Evolutionary conservation across 1,139 yeast species (phyloP), one percentile per base, ranked within the genome.

Genomic region (Kodamaea suecica): DNA sequence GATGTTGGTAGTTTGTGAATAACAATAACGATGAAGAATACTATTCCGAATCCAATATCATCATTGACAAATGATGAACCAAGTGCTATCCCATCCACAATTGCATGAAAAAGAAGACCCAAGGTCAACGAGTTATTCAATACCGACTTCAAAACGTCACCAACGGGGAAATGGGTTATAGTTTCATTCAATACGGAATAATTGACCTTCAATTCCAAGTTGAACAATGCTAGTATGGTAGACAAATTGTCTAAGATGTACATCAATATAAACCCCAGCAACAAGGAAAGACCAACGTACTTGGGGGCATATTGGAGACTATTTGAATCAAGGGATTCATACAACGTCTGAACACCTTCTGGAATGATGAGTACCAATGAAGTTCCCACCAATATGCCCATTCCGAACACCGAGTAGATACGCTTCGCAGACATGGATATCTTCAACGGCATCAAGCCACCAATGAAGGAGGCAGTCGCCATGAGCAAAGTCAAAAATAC

Each of bases 1-100:
- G 87, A 72, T 0, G 92, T 82, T 0, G 95, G 95, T 4, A 84
- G 65, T 52, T 84, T 84, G 63, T 84, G 95, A 20, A 83, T 54
- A 40, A 84, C 68, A 14, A 84, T 74, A 12, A 86, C 82, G 6
- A 74, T 37, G 44, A 76, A 75, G 41, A 80, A 69, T 13, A 79
- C 49, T n/a, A 75, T 45, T 29, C 71, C 72, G 21, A 83, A 56
- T 2, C 73, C 58, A 3, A 68, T 50, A 38, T 67, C 63, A 1
- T 69, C 64, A 2, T 76, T 53, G 21, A 73, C 61, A 30, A 76
- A 68, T 1, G 84, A 68, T 0, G 85, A 75, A 0, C 90, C 88
- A 30, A 84, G 62, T 0, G 88, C 80, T n/a, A 84, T 63, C 2
- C 95, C 95, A 48, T 84, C 95, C 1, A 85, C 77, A 4, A 78